Evolutionary conservation across 495 filamentous ascomycete genomes (phyloP).

Genomic region (Apiosordaria backusii): DNA sequence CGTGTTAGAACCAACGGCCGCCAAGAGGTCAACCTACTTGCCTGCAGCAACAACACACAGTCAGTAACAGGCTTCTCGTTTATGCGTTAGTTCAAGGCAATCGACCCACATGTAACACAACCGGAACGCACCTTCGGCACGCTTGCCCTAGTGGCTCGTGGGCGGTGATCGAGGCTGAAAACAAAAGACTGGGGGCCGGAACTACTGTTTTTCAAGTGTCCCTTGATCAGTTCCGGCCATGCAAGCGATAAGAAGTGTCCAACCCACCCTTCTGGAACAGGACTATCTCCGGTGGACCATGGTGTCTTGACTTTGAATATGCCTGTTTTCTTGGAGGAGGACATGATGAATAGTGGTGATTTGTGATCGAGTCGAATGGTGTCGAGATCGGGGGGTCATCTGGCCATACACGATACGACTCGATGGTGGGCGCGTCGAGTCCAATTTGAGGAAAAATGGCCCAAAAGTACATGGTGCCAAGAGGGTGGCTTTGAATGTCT

Average conservation of each 20-base stretch:
- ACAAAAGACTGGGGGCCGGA: conserved; percentile 12
- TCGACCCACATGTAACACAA: conserved; percentile 47
- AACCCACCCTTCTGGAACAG: background rate
- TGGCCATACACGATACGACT: background rate
- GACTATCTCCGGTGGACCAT: background rate
- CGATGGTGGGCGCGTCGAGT: background rate
- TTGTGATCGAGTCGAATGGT: background rate
- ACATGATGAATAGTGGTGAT: background rate
- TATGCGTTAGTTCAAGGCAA: background rate
- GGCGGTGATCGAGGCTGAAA: conserved; percentile 27
- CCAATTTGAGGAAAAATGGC: background rate
- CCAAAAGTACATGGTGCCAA: background rate
- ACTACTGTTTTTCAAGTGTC: background rate
- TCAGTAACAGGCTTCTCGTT: background rate
- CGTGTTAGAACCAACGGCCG: background rate
- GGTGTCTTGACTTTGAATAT: background rate
- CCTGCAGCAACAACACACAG: conserved; percentile 10
- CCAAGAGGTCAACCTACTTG: conserved; percentile 24
- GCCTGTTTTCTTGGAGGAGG: background rate
- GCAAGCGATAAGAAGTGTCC: background rate
- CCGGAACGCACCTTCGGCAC: conserved; percentile 43
- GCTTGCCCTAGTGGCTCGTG: conserved; percentile 27
- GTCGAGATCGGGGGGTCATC: background rate
- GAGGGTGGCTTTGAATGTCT: background rate
- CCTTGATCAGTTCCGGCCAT: background rate